Evolutionary conservation across 129 eudicot species (phyloP).

Genomic region (Calendula officinalis): DNA sequence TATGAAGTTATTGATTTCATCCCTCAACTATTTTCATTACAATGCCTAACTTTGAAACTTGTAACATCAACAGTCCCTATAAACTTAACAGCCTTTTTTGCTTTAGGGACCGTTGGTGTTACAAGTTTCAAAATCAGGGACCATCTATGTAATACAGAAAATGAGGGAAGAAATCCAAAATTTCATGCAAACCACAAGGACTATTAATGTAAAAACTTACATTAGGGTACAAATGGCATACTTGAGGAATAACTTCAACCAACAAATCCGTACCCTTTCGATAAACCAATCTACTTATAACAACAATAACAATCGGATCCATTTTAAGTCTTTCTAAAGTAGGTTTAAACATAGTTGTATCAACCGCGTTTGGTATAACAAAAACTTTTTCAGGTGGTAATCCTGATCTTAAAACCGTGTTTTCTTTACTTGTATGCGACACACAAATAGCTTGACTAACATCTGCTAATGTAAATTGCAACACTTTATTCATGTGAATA

Average conservation of each 20-base stretch:
- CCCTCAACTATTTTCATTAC: conserved; percentile 3
- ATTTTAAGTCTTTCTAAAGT: conserved; percentile 61
- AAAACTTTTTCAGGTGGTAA: conserved; percentile 85
- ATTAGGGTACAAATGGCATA: conserved; percentile 84
- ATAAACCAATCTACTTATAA: conserved; percentile 93
- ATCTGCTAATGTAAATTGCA: conserved; percentile 94
- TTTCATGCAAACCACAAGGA: no score
- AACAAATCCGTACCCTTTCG: conserved; percentile 96
- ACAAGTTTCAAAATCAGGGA: no score
- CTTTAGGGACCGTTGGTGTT: no score
- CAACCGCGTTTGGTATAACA: conserved; percentile 98
- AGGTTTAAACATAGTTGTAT: conserved; percentile 96
- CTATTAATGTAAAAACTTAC: conserved; percentile 45
- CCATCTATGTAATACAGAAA: no score
- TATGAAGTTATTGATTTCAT: no score
- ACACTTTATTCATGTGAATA: conserved; percentile 95
- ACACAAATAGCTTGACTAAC: conserved; percentile 97
- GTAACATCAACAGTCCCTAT: no score
- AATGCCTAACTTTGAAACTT: background rate
- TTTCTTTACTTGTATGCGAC: conserved; percentile 96
- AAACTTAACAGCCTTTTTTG: no score
- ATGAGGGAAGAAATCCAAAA: no score
- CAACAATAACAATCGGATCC: conserved; percentile 80
- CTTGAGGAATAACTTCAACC: conserved; percentile 99
- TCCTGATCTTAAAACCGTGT: conserved; percentile 94